Base-by-base conservation (phyloP, 2,329 filamentous ascomycete genomes). In the Xylariales sp. region DNA sequence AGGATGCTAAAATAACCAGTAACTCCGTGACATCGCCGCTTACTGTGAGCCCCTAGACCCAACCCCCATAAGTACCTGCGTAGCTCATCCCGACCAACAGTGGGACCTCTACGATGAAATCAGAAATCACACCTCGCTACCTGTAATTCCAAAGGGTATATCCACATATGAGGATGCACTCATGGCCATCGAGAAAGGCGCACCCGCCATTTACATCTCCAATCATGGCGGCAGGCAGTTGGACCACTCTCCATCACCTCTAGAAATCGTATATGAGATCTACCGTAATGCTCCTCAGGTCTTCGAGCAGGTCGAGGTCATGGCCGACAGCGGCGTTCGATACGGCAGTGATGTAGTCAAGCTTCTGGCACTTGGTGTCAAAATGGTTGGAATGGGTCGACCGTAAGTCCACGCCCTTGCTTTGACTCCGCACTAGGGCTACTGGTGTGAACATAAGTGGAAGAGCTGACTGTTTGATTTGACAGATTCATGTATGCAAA, bases 401-500 rank as follows among this genome's bases (percentile, higher is more conserved):
- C 57, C 64, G 38, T 44, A 14, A 40, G 42, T 44, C 4, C 12
- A 3, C 8, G 14, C 11, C 16, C 5, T 18, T 8, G 5, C 22
- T 19, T 19, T 35, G 18, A 19, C 9, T 24, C 25, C n/a, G 8
- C 5, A 14, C n/a, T n/a, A n/a, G n/a, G n/a, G n/a, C n/a, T n/a
- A n/a, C n/a, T n/a, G n/a, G n/a, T n/a, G n/a, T n/a, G n/a, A n/a
- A n/a, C n/a, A n/a, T n/a, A n/a, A n/a, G n/a, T n/a, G n/a, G n/a
- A n/a, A n/a, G n/a, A n/a, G n/a, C n/a, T n/a, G 4, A 37, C 33
- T 42, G 18, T 27, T 29, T 15, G 8, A 8, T 32, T 10, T 7
- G 10, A 11, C 7, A 44, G 42, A 1, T 63, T 72, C 51, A 71
- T 76, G 68, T 76, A 66, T 51, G 64, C 69, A 36, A 74, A 74